Conservation (phyloP, 768 basidiomycete species). For the Sarcodon sp. region DNA sequence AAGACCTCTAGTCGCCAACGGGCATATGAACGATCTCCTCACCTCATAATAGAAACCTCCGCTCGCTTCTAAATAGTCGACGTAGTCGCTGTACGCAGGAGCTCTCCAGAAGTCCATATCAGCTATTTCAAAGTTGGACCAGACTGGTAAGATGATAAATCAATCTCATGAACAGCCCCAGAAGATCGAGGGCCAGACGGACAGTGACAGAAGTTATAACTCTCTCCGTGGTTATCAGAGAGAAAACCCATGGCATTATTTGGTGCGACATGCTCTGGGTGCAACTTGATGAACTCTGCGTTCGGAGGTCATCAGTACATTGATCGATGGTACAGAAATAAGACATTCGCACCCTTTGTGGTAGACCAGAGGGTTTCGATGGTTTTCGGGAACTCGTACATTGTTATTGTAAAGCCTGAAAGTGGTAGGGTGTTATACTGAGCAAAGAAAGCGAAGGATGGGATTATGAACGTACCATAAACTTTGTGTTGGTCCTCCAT, state of each 20-base stretch:
- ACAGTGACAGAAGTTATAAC: conserved; percentile 59
- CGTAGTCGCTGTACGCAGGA: conserved; percentile 75
- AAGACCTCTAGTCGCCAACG: neutral
- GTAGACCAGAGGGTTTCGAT: conserved; percentile 52
- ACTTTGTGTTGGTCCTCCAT: conserved; percentile 61
- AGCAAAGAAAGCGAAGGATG: neutral
- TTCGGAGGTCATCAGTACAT: conserved; percentile 1
- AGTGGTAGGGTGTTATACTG: neutral
- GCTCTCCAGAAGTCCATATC: conserved; percentile 83
- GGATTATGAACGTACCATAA: conserved; percentile 30
- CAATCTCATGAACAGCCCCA: neutral
- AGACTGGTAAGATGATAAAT: conserved; percentile 22
- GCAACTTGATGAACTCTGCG: conserved; percentile 36
- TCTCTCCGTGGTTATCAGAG: conserved; percentile 51
- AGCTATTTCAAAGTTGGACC: conserved; percentile 72
- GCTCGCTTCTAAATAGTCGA: conserved; percentile 64
- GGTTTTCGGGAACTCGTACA: conserved; percentile 53
- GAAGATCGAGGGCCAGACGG: conserved; percentile 9
- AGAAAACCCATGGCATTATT: conserved; percentile 53
- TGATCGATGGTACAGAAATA: conserved; percentile 20
- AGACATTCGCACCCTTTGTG: conserved; percentile 33
- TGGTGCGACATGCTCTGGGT: conserved; percentile 42
- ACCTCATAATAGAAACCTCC: conserved; percentile 94
- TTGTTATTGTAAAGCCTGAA: conserved; percentile 46
- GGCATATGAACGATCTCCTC: neutral